Evolutionary conservation across 2,329 filamentous ascomycete genomes (phyloP), one percentile per base, ranked within the genome.

Genomic region (Beauveria australis): DNA sequence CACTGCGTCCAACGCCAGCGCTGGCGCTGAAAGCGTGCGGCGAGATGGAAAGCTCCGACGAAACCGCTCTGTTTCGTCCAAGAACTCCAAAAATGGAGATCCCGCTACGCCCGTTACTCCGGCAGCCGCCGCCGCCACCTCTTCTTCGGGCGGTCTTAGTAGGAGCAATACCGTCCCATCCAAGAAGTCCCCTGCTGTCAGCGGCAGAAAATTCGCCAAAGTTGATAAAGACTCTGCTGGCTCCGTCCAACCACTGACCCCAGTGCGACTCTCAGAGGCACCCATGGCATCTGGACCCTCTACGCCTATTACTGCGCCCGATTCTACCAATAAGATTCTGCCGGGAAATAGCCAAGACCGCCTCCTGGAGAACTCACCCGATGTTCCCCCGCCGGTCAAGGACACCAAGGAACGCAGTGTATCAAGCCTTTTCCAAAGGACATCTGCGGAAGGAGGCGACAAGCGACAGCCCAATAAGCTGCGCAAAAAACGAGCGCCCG

Each of bases 11-110:
- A 95, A 88, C 70, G 90, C 91, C 2, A 97, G 93, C 71, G 92
- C 89, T 52, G 92, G 89, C 41, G 91, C 91, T 19, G 91, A 96
- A 66, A 95, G 92, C 68, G 83, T 96, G 46, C 86, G 91, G 48
- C 90, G 89, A 68, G 89, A 89, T 67, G 92, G 88, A 61, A 86
- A 85, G 66, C 77, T 97, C 30, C 84, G 93, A 64, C 84, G 94
- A 64, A 97, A 97, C 69, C 89, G 93, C 55, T 97, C 94, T 3
- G 90, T 92, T 0, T 96, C 92, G 4, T 97, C 94, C n/a, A 86
- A 87, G 66, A 86, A 91, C 66, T 96, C 92, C 5, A 84, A 88
- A 62, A 81, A 87, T 62, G 92, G 92, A 63, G 88, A 83, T 61
- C 81, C 84, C 28, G 85, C 87, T 8, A 91, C 86, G 58, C 90